These are phyloP conservation scores for Jimgerdemannia lactiflua DNA, from an alignment of 192 early-diverging fungal genomes.

Conservation along the genomic window DNA sequence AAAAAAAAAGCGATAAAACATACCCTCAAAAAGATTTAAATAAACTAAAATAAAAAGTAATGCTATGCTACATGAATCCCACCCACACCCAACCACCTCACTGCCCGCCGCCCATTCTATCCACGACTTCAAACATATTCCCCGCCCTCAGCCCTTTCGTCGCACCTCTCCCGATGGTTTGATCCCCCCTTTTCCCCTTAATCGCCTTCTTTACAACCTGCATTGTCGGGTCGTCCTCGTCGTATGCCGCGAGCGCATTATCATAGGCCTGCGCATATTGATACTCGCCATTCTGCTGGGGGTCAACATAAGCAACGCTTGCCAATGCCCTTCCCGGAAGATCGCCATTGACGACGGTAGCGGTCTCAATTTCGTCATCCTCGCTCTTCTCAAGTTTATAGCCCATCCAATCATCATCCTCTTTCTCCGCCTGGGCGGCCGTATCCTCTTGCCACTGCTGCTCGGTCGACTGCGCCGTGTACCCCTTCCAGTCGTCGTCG, in stretches of 20 bases:
- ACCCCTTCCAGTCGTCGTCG: not conserved
- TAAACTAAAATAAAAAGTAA: not conserved
- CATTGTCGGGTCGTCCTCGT: not conserved
- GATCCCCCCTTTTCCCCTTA: not conserved
- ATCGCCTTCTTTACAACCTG: not conserved
- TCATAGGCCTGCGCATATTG: not conserved
- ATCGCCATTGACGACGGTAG: not conserved
- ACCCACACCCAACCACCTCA: not conserved
- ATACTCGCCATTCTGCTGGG: not conserved
- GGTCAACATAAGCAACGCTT: too few species aligned
- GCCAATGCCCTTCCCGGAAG: not conserved
- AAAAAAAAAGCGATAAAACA: not conserved
- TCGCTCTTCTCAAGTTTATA: not conserved
- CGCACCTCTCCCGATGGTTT: not conserved
- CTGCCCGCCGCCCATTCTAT: not conserved
- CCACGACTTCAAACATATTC: not conserved
- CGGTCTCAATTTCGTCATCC: not conserved
- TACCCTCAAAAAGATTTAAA: not conserved
- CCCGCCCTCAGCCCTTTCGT: not conserved
- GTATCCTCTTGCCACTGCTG: not conserved
- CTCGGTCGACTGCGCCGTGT: not conserved
- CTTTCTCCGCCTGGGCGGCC: not conserved
- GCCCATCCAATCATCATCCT: not conserved
- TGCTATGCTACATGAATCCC: not conserved
- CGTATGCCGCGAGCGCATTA: not conserved